Evolutionary conservation across 306 rosid genomes (phyloP), one percentile per base, ranked within the genome.

Genomic region (Potentilla sterilis): DNA sequence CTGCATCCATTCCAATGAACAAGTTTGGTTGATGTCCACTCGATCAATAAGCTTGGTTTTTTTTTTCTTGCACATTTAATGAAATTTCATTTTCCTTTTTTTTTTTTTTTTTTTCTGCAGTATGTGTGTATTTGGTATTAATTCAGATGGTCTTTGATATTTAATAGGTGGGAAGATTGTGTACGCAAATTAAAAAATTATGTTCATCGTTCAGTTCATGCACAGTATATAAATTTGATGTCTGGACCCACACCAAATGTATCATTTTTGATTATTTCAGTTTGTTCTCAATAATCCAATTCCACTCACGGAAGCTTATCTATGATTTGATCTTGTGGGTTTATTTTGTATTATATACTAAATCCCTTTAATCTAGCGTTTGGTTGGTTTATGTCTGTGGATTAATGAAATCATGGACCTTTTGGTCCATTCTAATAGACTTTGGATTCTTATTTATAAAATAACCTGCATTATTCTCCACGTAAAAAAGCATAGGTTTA

Each of bases 181-280:
- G 69, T 49, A 74, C 74, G 75, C 88, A 82, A 67, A 46, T 71
- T 75, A 75, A 78, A 75, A 78, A 61, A 37, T 11, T 62, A 28
- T 67, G 71, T 66, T 42, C 46, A 42, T 11, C 21, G 70, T 83
- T 85, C 85, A 41, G 14, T 83, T 87, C 89, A 81, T 83, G 90
- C 83, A 79, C 77, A 63, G 81, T 71, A 35, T 66, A 19, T 67
- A 55, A 69, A 67, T 82, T 42, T 70, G 38, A 22, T 32, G 24
- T 80, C 71, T 64, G 89, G 91, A 75, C 86, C 92, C 85, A 62
- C 88, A 62, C 88, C 77, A 43, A 10, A 69, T 2, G 69, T 4
- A 73, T 62, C 22, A 67, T 10, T 73, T 65, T 73, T 65, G 1
- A 55, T 43, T 71, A 35, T 46, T 80, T 80, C 67, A 66, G 78